Percentiles rank a stretch among this genome's conserved stretches.
Evolutionary conservation across 352 stramenopile species (phyloP).

Genomic region (Pythium pyrilobum): DNA sequence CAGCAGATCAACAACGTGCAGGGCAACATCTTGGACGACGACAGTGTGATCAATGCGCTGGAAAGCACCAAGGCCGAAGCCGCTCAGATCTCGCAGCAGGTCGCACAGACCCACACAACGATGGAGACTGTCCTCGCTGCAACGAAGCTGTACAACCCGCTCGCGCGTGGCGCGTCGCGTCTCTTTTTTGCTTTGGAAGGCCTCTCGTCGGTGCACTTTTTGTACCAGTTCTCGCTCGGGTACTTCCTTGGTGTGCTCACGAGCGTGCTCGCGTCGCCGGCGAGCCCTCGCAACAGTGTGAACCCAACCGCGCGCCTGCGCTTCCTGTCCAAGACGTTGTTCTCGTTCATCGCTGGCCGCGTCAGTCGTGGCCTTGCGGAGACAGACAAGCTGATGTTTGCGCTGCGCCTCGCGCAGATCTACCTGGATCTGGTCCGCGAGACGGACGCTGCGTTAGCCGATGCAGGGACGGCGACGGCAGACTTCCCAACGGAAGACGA

Average conservation of each 20-base stretch:
- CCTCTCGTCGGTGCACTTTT: constrained; percentile 95
- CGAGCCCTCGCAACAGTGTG: background rate
- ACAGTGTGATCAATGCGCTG: constrained; percentile 98
- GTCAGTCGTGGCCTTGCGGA: constrained; percentile 93
- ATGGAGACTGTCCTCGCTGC: constrained; percentile 85
- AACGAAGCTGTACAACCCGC: constrained; percentile 94
- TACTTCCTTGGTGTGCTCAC: constrained; percentile 97
- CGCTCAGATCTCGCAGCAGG: constrained; percentile 93
- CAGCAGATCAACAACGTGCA: constrained; percentile 98
- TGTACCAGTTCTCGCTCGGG: constrained; percentile 98
- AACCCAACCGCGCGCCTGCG: constrained; percentile 39
- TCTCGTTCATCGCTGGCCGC: constrained; percentile 88
- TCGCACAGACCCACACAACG: constrained; percentile 72
- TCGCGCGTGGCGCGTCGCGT: constrained; percentile 86
- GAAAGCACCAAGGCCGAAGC: constrained; percentile 98
- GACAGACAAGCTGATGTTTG: constrained; percentile 99
- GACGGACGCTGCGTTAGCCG: constrained; percentile 31
- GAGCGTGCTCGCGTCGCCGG: constrained; percentile 77
- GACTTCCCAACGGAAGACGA: constrained; percentile 71
- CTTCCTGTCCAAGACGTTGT: constrained; percentile 82
- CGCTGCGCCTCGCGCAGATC: constrained; percentile 93
- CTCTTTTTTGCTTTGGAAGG: constrained; percentile 93
- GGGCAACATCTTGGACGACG: constrained; percentile 99
- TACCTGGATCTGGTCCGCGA: constrained; percentile 75
- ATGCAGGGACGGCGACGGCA: constrained; percentile 24